Evolutionary conservation across 106 monocot genomes (phyloP).

Genomic region (Gastrodia elata): DNA sequence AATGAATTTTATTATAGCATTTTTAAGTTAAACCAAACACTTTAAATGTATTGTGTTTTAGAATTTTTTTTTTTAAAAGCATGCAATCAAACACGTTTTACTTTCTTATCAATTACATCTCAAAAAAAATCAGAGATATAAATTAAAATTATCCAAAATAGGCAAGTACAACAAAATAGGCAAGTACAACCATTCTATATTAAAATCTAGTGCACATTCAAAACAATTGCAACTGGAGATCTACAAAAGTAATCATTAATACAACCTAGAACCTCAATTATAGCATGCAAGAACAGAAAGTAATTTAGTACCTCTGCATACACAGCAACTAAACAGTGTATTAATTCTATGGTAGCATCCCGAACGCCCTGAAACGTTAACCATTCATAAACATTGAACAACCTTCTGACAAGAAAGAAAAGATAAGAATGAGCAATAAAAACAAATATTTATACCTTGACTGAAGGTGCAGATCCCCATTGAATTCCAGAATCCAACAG

Average conservation of each 20-base stretch:
- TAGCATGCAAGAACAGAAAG: not conserved
- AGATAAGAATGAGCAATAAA: not conserved
- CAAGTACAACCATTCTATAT: too few relatives aligned
- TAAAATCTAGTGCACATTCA: too few relatives aligned
- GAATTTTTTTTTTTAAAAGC: too few relatives aligned
- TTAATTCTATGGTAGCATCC: conserved; percentile 87
- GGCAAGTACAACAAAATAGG: too few relatives aligned
- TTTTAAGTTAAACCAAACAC: too few relatives aligned
- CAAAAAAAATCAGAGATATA: too few relatives aligned
- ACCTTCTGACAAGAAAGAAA: not conserved
- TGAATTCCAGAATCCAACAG: conserved; percentile 85
- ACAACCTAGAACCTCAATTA: not conserved
- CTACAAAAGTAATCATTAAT: not conserved
- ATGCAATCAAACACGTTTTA: too few relatives aligned
- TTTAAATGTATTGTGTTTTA: too few relatives aligned
- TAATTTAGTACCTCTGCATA: conserved; percentile 74
- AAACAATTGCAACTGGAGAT: not conserved
- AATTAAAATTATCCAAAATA: too few relatives aligned
- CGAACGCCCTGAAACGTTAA: conserved; percentile 66
- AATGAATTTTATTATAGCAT: too few relatives aligned
- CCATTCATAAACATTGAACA: not conserved
- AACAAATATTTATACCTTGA: conserved; percentile 47
- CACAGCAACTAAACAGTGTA: conserved; percentile 74
- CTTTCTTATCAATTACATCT: too few relatives aligned
- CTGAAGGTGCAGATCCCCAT: conserved; percentile 84